Evolutionary conservation across 2,329 filamentous ascomycete species (phyloP), one percentile per base, ranked within the genome.

Genomic region (Ophiostoma himal-ulmi): DNA sequence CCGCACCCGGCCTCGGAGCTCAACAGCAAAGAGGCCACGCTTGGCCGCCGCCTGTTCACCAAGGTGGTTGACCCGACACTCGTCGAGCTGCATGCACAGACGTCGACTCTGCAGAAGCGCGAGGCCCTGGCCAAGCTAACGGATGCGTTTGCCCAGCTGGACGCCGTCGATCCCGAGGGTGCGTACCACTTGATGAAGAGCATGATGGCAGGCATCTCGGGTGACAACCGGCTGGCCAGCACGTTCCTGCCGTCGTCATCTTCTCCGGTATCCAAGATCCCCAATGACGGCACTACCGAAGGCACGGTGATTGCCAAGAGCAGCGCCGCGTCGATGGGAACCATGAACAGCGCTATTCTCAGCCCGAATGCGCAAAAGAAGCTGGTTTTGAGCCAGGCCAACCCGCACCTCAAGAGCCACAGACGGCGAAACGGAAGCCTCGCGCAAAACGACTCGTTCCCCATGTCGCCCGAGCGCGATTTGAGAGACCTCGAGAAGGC

Each of bases 81-180:
- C 73, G 89, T 93, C 75, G 93, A 98, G 79, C 84, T 94, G 1
- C 89, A 96, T 76, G 91, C 93, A n/a, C 91, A 94, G 70, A 97
- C 86, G 0, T 86, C 85, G 5, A 81, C 78, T 2, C 80, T 85
- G 76, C 81, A 82, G 72, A 96, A 95, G 78, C 87, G 94, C 48
- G 93, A 97, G 75, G 93, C 93, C 0, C 85, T 98, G 39, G 91
- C 91, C 2, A 88, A 89, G 73, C 84, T 97, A 14, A 92, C 92
- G 0, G 92, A 96, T 78, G 94, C 94, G 0, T 96, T 95, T 83
- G 90, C 89, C 5, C 86, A 89, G 14, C 84, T 99, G 41, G 92
- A 98, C 78, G 88, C 91, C 64, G 84, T 94, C 39, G 94, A 99
- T 76, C 94, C 94, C 0, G 94, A 97, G 78, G 94, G 94, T 22